A percentile compares a stretch with the other conserved stretches of the same genome.
phyloP scores from a whole-genome alignment of 1,284 basidiomycete genomes.

The Farysia itapuensis region DNA sequence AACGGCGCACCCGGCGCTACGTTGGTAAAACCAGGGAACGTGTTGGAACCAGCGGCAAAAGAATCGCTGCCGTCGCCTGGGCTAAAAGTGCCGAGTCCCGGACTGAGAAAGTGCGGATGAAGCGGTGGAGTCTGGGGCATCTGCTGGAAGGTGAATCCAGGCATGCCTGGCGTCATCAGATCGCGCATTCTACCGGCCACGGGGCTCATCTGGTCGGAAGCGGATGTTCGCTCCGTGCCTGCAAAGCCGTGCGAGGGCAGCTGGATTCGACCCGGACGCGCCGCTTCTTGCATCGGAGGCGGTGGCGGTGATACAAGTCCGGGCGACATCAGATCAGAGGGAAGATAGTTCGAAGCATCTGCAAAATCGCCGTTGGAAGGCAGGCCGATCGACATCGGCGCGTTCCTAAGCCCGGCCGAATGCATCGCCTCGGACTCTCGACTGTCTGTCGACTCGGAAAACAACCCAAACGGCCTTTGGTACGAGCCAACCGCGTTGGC shows the following conservation, averaged over 20 bases:
- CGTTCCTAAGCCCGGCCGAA: background rate
- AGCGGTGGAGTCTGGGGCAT: conserved; percentile 61
- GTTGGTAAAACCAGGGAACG: conserved; percentile 19
- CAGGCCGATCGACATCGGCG: conserved; percentile 28
- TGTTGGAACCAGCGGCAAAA: background rate
- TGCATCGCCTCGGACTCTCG: background rate
- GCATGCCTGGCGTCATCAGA: conserved; percentile 62
- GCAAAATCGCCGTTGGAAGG: conserved; percentile 19
- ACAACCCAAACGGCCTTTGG: background rate
- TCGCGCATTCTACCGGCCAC: conserved; percentile 28
- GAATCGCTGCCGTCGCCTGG: conserved; percentile 39
- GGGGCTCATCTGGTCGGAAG: conserved; percentile 17
- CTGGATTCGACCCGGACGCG: conserved; percentile 49
- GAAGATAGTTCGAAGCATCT: conserved; percentile 25
- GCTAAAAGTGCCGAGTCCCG: conserved; percentile 53
- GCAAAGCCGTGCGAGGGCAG: conserved; percentile 26
- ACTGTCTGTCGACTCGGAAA: background rate
- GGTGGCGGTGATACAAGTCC: conserved; percentile 25
- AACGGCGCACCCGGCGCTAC: conserved; percentile 36
- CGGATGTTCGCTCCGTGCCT: background rate
- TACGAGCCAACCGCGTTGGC: background rate
- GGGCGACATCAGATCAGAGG: conserved; percentile 39
- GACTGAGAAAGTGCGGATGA: conserved; percentile 59
- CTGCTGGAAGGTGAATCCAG: conserved; percentile 61
- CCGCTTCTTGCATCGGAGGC: conserved; percentile 1